Conservation (phyloP, 495 filamentous ascomycete species). For the Tuber microsphaerosporum region DNA sequence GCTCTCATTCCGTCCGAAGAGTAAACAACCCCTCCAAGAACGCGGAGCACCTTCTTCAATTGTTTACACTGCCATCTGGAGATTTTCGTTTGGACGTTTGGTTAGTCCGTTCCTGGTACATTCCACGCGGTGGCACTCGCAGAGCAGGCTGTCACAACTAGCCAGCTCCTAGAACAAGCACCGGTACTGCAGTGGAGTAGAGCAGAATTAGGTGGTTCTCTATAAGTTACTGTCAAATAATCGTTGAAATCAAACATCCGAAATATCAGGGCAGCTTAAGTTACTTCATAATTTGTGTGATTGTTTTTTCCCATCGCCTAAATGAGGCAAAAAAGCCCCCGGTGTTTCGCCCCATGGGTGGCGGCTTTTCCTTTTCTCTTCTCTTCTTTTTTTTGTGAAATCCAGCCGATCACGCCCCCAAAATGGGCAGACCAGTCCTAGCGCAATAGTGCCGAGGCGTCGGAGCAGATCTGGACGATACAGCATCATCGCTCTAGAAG, state of each 20-base stretch:
- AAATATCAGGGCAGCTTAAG: background rate
- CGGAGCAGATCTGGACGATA: background rate
- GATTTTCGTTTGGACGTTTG: background rate
- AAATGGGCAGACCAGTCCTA: background rate
- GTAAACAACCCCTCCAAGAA: slow-evolving; percentile 21
- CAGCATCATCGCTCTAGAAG: background rate
- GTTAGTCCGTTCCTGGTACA: background rate
- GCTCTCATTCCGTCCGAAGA: slow-evolving; percentile 53
- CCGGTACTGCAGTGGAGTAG: background rate
- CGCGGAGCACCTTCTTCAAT: background rate
- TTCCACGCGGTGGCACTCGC: background rate
- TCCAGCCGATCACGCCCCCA: background rate
- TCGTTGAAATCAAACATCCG: background rate
- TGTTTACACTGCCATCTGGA: background rate
- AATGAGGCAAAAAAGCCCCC: background rate
- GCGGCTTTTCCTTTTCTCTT: background rate
- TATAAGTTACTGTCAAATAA: background rate
- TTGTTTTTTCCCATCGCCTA: background rate
- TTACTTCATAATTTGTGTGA: background rate
- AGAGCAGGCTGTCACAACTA: background rate
- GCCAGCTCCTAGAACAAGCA: background rate
- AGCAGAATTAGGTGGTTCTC: background rate
- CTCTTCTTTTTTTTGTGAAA: background rate
- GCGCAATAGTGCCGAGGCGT: background rate
- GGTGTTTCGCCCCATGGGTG: background rate